Evolutionary conservation across 192 early-diverging fungal species (phyloP).

Genomic region (Martensiomyces pterosporus): DNA sequence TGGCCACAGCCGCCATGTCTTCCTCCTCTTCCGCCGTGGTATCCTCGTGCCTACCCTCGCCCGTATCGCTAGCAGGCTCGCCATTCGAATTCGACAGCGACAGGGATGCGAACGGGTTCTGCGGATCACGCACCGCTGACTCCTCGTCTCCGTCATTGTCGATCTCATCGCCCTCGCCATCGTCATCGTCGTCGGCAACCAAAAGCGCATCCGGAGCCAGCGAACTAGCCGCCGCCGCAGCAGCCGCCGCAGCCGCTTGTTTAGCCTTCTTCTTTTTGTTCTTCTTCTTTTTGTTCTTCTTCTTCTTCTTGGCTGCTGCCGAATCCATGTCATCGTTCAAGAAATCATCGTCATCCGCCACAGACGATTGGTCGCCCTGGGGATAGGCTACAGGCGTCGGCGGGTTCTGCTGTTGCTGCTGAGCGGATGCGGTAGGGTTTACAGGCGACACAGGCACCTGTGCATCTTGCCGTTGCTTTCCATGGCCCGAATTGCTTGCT

Average conservation of each 20-base stretch:
- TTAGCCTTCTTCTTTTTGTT: slow-evolving; percentile 41
- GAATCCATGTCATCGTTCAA: slow-evolving; percentile 20
- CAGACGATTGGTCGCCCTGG: slow-evolving; percentile 4
- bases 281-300: slow-evolving; percentile 47
- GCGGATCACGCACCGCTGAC: slow-evolving; percentile 7
- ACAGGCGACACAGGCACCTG: no score
- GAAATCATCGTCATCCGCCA: slow-evolving; percentile 14
- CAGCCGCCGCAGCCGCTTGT: slow-evolving; percentile 1
- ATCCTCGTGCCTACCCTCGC: no score
- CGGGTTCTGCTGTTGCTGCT: background rate
- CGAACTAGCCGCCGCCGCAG: background rate
- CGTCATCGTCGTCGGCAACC: slow-evolving; percentile 16
- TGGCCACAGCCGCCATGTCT: background rate
- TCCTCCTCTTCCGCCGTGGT: no score
- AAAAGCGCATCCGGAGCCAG: background rate
- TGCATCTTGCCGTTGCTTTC: no score
- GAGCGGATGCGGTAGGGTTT: background rate
- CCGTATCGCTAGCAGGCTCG: background rate
- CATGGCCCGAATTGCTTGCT: no score
- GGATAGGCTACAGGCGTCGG: background rate
- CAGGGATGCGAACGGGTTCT: slow-evolving; percentile 44
- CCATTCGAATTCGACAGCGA: background rate
- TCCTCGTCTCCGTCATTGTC: slow-evolving; percentile 4
- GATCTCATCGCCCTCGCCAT: slow-evolving; percentile 9
- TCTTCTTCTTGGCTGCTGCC: slow-evolving; percentile 31